These are phyloP conservation scores for Candida glucosophila DNA, from an alignment of 1,139 yeast species.

Conservation along the genomic window DNA sequence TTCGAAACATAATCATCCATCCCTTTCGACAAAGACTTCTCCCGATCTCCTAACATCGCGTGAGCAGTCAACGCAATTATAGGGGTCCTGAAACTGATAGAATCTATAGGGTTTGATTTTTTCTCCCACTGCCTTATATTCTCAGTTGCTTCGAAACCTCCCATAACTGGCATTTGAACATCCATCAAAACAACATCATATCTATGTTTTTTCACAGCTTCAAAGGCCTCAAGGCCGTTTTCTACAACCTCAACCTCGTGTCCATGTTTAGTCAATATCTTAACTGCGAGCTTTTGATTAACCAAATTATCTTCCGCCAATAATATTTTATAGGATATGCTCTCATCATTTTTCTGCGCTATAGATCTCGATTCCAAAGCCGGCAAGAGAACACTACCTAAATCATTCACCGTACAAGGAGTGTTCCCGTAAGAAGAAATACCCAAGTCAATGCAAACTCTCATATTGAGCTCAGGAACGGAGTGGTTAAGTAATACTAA, in stretches of 20 bases:
- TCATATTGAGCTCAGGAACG: conserved; percentile 71
- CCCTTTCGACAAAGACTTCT: conserved; percentile 75
- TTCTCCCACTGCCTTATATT: conserved; percentile 82
- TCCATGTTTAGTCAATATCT: conserved; percentile 75
- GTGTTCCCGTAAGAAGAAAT: conserved; percentile 84
- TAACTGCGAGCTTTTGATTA: conserved; percentile 78
- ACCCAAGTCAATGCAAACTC: conserved; percentile 76
- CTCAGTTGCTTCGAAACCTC: conserved; percentile 87
- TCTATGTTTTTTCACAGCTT: conserved; percentile 56
- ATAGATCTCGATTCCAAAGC: conserved; percentile 78
- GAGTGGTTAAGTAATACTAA: conserved; percentile 65
- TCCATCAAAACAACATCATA: conserved; percentile 87
- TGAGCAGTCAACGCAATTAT: conserved; percentile 87
- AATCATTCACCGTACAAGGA: conserved; percentile 73
- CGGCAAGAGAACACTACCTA: conserved; percentile 76
- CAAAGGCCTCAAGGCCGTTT: conserved; percentile 76
- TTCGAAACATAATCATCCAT: conserved; percentile 88
- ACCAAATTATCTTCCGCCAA: conserved; percentile 85
- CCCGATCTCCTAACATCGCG: conserved; percentile 88
- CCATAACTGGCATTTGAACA: conserved; percentile 94
- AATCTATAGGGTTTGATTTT: conserved; percentile 68
- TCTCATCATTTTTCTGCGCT: conserved; percentile 72
- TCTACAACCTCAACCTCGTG: conserved; percentile 79
- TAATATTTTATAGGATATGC: conserved; percentile 63
- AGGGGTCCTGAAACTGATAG: conserved; percentile 60